These are phyloP conservation scores for Xylaria bambusicola DNA, from an alignment of 495 filamentous ascomycete species.

Conservation along the genomic window DNA sequence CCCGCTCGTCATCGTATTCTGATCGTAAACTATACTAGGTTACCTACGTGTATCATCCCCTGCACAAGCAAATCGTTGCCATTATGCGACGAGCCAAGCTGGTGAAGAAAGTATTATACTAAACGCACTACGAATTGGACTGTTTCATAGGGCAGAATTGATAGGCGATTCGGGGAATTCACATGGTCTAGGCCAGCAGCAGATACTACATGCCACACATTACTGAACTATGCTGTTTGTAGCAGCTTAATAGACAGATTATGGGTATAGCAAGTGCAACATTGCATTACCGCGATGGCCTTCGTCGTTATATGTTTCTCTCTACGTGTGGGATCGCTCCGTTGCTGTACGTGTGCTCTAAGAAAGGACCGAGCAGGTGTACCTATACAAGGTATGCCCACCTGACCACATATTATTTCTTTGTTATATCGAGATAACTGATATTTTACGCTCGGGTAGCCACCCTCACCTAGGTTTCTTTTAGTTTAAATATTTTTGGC, in stretches of 20 bases:
- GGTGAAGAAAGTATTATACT: too few relatives aligned
- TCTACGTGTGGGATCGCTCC: background rate
- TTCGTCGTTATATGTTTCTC: background rate
- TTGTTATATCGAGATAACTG: background rate
- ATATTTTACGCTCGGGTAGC: background rate
- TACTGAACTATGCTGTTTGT: background rate
- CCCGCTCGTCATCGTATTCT: background rate
- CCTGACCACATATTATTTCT: background rate
- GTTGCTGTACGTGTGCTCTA: background rate
- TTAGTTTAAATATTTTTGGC: too few relatives aligned
- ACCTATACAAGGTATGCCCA: background rate
- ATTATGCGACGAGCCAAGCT: background rate
- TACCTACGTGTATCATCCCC: too few relatives aligned
- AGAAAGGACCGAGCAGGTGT: background rate
- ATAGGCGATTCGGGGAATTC: too few relatives aligned
- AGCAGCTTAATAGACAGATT: too few relatives aligned
- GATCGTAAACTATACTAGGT: too few relatives aligned
- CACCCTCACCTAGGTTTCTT: background rate
- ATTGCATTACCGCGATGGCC: background rate
- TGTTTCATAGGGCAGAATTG: too few relatives aligned
- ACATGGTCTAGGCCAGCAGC: constrained; percentile 6
- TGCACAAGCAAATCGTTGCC: background rate
- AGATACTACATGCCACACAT: constrained; percentile 8
- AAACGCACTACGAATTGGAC: too few relatives aligned
- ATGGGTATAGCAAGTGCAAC: background rate